Evolutionary conservation across 2,329 filamentous ascomycete species (phyloP).

Genomic region (Penicillium brasilianum): DNA sequence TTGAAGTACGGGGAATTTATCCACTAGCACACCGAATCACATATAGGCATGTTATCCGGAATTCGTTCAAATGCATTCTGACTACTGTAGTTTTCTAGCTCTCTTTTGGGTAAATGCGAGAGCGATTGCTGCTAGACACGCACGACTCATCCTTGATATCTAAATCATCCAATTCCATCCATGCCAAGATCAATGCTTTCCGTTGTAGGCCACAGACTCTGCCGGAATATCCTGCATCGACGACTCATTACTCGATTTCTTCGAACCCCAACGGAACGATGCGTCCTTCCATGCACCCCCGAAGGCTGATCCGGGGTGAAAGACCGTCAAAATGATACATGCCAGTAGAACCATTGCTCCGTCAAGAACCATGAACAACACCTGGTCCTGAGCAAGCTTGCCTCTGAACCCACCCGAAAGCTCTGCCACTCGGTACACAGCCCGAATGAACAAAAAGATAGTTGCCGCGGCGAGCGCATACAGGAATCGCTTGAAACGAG

Average conservation of each 20-base stretch:
- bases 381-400: slow-evolving; percentile 54
- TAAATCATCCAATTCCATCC: background rate
- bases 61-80: background rate
- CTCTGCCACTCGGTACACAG: slow-evolving; percentile 57
- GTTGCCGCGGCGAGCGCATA: slow-evolving; percentile 35
- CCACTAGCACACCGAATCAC: background rate
- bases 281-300: slow-evolving; percentile 13
- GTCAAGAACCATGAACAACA: slow-evolving; percentile 57
- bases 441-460: slow-evolving; percentile 52
- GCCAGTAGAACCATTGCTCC: slow-evolving; percentile 54
- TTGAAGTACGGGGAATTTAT: background rate
- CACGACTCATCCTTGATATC: background rate
- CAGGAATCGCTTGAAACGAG: slow-evolving; percentile 15
- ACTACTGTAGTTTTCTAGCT: background rate
- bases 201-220: background rate
- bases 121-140: background rate
- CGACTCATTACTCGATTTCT: background rate
- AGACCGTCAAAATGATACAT: slow-evolving; percentile 18
- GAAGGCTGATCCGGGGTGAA: slow-evolving; percentile 15
- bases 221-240: background rate
- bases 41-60: background rate
- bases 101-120: background rate
- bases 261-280: slow-evolving; percentile 1
- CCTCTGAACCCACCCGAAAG: slow-evolving; percentile 54
- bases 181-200: background rate